These are phyloP conservation scores for Trichopus zeylanicus DNA, from an alignment of 116 monocot genomes.

Conservation along the genomic window DNA sequence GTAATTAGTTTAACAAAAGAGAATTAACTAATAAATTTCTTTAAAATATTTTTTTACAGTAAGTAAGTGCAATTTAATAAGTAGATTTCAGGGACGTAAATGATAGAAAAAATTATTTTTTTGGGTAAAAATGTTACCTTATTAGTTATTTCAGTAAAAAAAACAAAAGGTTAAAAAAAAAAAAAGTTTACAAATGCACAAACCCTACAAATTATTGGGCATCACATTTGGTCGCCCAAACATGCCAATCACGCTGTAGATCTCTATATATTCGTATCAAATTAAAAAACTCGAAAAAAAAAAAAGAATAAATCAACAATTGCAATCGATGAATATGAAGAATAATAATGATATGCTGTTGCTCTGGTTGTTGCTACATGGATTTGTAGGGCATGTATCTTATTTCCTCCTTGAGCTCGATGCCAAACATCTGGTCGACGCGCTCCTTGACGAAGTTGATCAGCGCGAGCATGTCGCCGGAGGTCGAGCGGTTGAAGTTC, in stretches of 20 bases:
- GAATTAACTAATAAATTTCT: too few relatives aligned
- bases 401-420: conserved; percentile 34
- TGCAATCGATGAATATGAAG: neutral
- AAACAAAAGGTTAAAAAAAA: too few relatives aligned
- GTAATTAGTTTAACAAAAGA: too few relatives aligned
- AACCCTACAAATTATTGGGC: too few relatives aligned
- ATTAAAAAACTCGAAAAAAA: too few relatives aligned
- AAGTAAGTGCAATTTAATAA: too few relatives aligned
- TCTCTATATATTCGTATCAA: too few relatives aligned
- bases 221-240: neutral
- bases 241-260: neutral
- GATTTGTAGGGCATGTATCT: conserved; percentile 22
- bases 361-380: neutral
- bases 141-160: too few relatives aligned
- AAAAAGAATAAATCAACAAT: neutral
- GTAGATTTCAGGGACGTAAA: too few relatives aligned
- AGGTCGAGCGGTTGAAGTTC: conserved; percentile 19
- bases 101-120: too few relatives aligned
- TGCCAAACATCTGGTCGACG: conserved; percentile 20
- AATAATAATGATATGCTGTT: neutral
- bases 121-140: too few relatives aligned
- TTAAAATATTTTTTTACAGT: too few relatives aligned
- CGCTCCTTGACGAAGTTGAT: conserved; percentile 28
- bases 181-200: conserved; percentile 1
- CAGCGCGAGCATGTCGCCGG: conserved; percentile 23